Conservation (phyloP, 1,284 basidiomycete species). For the Inonotus obliquus region DNA sequence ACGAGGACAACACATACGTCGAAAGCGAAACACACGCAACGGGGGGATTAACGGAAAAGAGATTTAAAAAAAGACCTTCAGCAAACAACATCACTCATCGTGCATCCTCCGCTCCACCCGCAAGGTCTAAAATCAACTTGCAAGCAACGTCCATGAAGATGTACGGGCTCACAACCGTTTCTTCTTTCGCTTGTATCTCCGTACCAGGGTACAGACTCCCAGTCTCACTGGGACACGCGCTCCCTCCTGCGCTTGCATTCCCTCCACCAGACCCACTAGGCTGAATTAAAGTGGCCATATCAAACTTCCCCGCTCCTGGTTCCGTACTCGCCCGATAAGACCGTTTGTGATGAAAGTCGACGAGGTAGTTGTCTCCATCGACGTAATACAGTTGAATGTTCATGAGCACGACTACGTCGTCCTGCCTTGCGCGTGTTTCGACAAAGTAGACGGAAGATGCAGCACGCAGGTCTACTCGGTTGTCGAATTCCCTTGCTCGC, state of each 20-base stretch:
- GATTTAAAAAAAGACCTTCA: background rate
- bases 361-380: slow-evolving; percentile 93
- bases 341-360: slow-evolving; percentile 97
- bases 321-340: slow-evolving; percentile 71
- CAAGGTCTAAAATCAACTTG: slow-evolving; percentile 72
- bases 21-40: background rate
- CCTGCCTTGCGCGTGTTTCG: slow-evolving; percentile 87
- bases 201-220: slow-evolving; percentile 35
- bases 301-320: slow-evolving; percentile 61
- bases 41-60: background rate
- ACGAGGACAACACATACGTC: background rate
- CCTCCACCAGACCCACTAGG: slow-evolving; percentile 29
- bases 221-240: slow-evolving; percentile 42
- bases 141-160: slow-evolving; percentile 97
- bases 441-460: slow-evolving; percentile 86
- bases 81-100: slow-evolving; percentile 14
- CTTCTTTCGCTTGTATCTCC: slow-evolving; percentile 40
- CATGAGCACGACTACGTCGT: slow-evolving; percentile 94
- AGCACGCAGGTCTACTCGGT: slow-evolving; percentile 56
- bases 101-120: slow-evolving; percentile 49
- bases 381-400: slow-evolving; percentile 96
- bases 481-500: slow-evolving; percentile 56
- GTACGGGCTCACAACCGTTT: slow-evolving; percentile 88
- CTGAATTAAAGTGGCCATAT: slow-evolving; percentile 46
- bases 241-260: slow-evolving; percentile 19